Conservation (phyloP, 805 yeast genomes). For the Tetrapisispora namnaoensis region DNA sequence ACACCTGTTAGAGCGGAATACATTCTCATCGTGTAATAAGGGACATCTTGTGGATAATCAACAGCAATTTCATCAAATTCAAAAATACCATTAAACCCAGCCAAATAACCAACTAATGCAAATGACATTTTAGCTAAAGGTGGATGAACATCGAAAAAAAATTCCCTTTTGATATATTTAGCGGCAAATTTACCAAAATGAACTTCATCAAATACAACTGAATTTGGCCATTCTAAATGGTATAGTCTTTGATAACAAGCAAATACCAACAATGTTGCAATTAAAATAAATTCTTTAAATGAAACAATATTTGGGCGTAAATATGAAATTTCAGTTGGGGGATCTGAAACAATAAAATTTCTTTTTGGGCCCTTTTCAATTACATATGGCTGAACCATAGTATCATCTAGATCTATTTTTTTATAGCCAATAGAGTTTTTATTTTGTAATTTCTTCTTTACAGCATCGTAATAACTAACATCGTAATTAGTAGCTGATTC, state of each 20-base stretch:
- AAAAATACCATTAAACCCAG: conserved; percentile 66
- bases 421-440: not conserved
- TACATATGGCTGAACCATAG: conserved; percentile 38
- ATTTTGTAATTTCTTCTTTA: conserved; percentile 1
- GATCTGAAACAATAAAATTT: conserved; percentile 44
- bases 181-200: conserved; percentile 96
- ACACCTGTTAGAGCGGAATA: conserved; percentile 62
- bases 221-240: conserved; percentile 55
- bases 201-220: conserved; percentile 88
- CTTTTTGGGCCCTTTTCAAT: conserved; percentile 44
- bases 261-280: conserved; percentile 37
- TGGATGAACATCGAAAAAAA: conserved; percentile 70
- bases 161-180: conserved; percentile 57
- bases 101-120: conserved; percentile 58
- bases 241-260: conserved; percentile 53
- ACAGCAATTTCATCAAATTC: conserved; percentile 59
- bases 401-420: conserved; percentile 3
- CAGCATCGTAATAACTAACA: not conserved
- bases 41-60: conserved; percentile 44
- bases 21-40: conserved; percentile 60
- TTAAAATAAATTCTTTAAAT: conserved; percentile 32
- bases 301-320: conserved; percentile 33
- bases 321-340: conserved; percentile 34
- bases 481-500: not conserved
- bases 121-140: conserved; percentile 70